phyloP scores from a whole-genome alignment of 2,329 filamentous ascomycete genomes.

The Myriosclerotinia curreyana region DNA sequence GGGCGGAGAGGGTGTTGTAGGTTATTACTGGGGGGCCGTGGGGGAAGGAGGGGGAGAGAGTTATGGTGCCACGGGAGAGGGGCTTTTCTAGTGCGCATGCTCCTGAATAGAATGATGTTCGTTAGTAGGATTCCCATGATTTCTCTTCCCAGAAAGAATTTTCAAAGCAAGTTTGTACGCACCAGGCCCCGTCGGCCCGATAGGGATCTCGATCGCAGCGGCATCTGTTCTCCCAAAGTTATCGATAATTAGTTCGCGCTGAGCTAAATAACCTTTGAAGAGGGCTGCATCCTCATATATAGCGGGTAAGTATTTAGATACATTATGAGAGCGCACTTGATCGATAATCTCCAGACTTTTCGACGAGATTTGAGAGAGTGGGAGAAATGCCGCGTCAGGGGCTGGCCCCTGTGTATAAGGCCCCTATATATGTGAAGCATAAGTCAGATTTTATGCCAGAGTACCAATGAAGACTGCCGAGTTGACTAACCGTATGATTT shows the following conservation, averaged over 20 bases:
- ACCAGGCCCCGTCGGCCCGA: background rate
- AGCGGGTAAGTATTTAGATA: background rate
- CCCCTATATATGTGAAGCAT: background rate
- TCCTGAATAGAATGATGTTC: background rate
- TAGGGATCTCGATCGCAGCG: background rate
- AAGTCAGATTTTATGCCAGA: background rate
- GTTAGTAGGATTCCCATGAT: background rate
- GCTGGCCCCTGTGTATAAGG: constrained; percentile 4
- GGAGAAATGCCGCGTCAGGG: constrained; percentile 1
- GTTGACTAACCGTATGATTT: constrained; percentile 2
- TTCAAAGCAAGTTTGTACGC: too few relatives aligned
- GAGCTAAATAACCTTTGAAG: constrained; percentile 5
- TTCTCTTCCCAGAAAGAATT: too few relatives aligned
- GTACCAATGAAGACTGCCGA: background rate
- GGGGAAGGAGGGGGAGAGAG: constrained; percentile 41
- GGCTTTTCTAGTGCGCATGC: constrained; percentile 34
- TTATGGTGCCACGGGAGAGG: constrained; percentile 44
- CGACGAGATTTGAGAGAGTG: constrained; percentile 1
- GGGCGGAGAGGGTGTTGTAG: constrained; percentile 41
- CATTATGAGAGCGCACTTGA: constrained; percentile 1
- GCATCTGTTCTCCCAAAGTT: constrained; percentile 2
- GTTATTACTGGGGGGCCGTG: constrained; percentile 37
- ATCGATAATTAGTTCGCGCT: background rate
- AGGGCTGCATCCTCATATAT: constrained; percentile 13
- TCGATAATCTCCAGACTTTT: constrained; percentile 11